phyloP scores from a whole-genome alignment of 768 basidiomycete genomes.

The Leucocoprinus leucothites region DNA sequence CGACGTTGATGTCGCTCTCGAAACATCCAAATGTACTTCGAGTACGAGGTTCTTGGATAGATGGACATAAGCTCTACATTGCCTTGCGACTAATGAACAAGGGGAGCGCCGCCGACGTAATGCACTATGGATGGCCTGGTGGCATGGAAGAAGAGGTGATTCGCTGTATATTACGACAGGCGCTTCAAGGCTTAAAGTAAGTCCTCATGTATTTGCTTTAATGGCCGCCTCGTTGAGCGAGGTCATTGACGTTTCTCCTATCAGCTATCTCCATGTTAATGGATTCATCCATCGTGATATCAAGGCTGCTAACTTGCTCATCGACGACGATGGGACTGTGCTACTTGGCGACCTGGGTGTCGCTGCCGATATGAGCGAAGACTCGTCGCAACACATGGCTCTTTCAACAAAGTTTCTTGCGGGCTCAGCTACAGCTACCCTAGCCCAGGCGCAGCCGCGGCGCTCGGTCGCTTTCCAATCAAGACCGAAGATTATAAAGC shows the following conservation, averaged over 20 bases:
- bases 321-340: conserved; percentile 89
- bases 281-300: conserved; percentile 92
- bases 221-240: neutral
- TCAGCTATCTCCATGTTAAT: conserved; percentile 82
- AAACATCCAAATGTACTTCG: conserved; percentile 94
- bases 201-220: conserved; percentile 19
- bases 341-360: conserved; percentile 92
- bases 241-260: conserved; percentile 1
- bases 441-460: conserved; percentile 24
- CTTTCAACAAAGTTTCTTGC: conserved; percentile 25
- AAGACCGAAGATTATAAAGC: conserved; percentile 61
- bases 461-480: conserved; percentile 28
- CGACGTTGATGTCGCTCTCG: conserved; percentile 86
- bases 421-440: conserved; percentile 20
- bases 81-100: conserved; percentile 89
- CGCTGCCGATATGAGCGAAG: conserved; percentile 78
- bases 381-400: conserved; percentile 37
- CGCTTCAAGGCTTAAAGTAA: conserved; percentile 84
- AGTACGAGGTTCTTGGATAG: conserved; percentile 87
- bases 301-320: conserved; percentile 91
- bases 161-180: conserved; percentile 80
- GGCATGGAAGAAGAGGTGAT: conserved; percentile 91
- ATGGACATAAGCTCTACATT: conserved; percentile 80
- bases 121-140: conserved; percentile 81
- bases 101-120: conserved; percentile 82